Percentiles rank a stretch among this genome's conserved stretches.
Conservation (phyloP, 2,329 filamentous ascomycete genomes). For the Exophiala sideris region DNA sequence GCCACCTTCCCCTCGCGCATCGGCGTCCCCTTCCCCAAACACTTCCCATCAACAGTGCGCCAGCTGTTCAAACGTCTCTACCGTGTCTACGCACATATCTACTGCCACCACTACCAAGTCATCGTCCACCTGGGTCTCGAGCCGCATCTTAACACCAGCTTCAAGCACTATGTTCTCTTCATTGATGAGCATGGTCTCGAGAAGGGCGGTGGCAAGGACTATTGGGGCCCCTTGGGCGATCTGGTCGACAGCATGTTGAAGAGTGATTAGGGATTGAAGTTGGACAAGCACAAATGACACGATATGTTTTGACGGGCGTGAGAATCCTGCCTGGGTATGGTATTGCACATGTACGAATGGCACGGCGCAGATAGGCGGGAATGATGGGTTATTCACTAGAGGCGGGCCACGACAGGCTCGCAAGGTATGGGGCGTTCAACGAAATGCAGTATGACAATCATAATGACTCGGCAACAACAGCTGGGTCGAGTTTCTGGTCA, state of each 20-base stretch:
- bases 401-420: too few species aligned
- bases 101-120: conserved; percentile 98
- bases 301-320: background rate
- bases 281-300: background rate
- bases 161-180: conserved; percentile 99
- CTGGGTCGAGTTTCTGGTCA: too few species aligned
- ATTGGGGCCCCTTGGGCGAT: conserved; percentile 93
- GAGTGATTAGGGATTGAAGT: conserved; percentile 63
- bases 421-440: too few species aligned
- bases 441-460: too few species aligned
- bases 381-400: too few species aligned
- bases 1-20: conserved; percentile 91
- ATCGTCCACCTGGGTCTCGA: conserved; percentile 92
- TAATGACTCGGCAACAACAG: too few species aligned
- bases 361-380: too few species aligned
- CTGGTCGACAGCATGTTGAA: conserved; percentile 96
- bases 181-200: conserved; percentile 93
- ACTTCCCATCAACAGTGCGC: conserved; percentile 80
- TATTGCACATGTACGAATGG: too few species aligned
- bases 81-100: conserved; percentile 97
- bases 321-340: too few species aligned
- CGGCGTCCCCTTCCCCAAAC: conserved; percentile 89
- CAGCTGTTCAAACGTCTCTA: conserved; percentile 99
- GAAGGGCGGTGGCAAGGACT: conserved; percentile 75
- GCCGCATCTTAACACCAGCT: conserved; percentile 96